phyloP scores from a whole-genome alignment of 2,329 filamentous ascomycete species.

The Alternaria longipes region DNA sequence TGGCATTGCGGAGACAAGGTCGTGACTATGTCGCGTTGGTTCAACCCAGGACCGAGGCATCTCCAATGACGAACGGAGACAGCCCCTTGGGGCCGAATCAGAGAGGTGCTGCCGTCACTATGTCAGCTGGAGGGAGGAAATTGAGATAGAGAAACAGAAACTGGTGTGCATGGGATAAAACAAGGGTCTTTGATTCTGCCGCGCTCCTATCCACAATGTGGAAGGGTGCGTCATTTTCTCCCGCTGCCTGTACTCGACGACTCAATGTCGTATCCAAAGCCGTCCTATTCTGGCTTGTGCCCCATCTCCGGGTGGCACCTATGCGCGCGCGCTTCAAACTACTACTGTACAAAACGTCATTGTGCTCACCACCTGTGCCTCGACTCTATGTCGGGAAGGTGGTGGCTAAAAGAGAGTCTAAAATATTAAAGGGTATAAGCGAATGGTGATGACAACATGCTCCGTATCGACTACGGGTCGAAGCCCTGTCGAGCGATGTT shows the following conservation, averaged over 20 bases:
- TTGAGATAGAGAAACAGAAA: constrained; percentile 2
- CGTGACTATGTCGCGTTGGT: constrained; percentile 10
- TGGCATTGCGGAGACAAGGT: constrained; percentile 29
- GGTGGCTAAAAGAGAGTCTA: constrained; percentile 49
- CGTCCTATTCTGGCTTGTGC: constrained; percentile 16
- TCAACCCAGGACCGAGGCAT: constrained; percentile 9
- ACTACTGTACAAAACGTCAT: constrained; percentile 50
- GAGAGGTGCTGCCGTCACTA: constrained; percentile 17
- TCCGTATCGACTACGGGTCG: constrained; percentile 32
- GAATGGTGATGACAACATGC: constrained; percentile 43
- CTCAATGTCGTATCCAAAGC: constrained; percentile 22
- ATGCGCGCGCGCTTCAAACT: constrained; percentile 21
- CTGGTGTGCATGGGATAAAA: constrained; percentile 10
- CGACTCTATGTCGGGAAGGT: constrained; percentile 17
- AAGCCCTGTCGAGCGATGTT: constrained; percentile 29
- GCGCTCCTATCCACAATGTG: constrained; percentile 26
- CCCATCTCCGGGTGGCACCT: constrained; percentile 1
- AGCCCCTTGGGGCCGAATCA: constrained; percentile 13
- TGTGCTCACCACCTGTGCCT: constrained; percentile 26
- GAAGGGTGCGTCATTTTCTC: constrained; percentile 39
- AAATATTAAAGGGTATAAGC: constrained; percentile 50
- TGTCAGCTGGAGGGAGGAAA: constrained; percentile 11
- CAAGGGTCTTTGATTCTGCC: constrained; percentile 36
- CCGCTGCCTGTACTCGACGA: constrained; percentile 28
- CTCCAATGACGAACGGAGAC: constrained; percentile 17